A percentile compares a stretch with the other conserved stretches of the same genome.
These are phyloP conservation scores for Aspergillus wentii DNA, from an alignment of 495 filamentous ascomycete species.

Conservation along the genomic window DNA sequence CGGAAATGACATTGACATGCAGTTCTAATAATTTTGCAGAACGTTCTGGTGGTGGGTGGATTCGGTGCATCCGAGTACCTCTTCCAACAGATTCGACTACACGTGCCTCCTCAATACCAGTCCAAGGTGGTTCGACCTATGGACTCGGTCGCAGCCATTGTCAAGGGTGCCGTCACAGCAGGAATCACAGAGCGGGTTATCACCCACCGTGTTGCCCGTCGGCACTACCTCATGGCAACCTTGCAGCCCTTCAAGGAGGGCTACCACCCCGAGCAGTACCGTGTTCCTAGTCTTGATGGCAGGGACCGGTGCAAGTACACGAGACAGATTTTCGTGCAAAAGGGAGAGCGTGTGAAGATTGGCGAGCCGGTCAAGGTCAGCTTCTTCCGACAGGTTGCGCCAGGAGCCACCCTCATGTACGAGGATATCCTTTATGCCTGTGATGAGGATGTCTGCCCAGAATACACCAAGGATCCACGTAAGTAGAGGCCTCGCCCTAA, in stretches of 20 bases:
- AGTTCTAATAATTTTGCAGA: constrained; percentile 31
- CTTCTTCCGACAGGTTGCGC: constrained; percentile 97
- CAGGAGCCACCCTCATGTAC: constrained; percentile 97
- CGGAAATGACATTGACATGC: too few species aligned
- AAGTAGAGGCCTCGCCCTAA: too few species aligned
- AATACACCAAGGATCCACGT: constrained; percentile 99
- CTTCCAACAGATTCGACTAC: constrained; percentile 77
- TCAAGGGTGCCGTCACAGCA: constrained; percentile 77
- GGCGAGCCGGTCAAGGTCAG: constrained; percentile 98
- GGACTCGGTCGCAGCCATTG: constrained; percentile 78
- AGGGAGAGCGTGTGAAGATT: constrained; percentile 97
- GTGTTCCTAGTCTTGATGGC: constrained; percentile 91
- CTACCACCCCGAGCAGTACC: constrained; percentile 96
- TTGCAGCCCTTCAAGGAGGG: constrained; percentile 98
- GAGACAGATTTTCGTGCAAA: constrained; percentile 96
- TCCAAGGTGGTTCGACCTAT: constrained; percentile 78
- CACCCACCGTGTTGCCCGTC: constrained; percentile 94
- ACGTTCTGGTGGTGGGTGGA: constrained; percentile 73
- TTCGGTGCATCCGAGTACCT: constrained; percentile 81
- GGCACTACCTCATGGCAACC: constrained; percentile 98
- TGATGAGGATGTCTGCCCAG: constrained; percentile 95
- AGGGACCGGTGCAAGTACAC: constrained; percentile 99
- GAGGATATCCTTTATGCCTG: constrained; percentile 98
- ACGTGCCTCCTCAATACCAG: constrained; percentile 74
- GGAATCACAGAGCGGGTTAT: constrained; percentile 96